Evolutionary conservation across 208 protist species (phyloP).

Genomic region (Crithidia fasciculata): DNA sequence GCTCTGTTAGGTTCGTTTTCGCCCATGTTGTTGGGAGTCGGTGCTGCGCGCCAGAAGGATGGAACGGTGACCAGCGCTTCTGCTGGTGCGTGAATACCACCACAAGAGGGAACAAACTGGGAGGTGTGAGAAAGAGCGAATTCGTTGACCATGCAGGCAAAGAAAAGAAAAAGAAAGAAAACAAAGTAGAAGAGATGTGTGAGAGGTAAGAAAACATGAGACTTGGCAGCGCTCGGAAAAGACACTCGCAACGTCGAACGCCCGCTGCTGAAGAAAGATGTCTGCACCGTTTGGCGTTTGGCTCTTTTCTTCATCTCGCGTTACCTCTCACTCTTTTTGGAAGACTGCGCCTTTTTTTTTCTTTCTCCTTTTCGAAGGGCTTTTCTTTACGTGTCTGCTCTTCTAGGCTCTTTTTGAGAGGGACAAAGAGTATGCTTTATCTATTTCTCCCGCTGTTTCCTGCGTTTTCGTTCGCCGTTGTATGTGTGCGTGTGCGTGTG

Average conservation of each 20-base stretch:
- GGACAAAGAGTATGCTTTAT: not conserved
- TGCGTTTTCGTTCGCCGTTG: not conserved
- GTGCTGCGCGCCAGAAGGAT: not conserved
- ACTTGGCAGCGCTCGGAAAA: not conserved
- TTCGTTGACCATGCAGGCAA: not conserved
- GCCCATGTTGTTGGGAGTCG: not conserved
- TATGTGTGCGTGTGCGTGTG: constrained; percentile 5
- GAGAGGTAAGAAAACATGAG: not conserved
- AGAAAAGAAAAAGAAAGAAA: not conserved
- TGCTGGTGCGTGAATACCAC: no score
- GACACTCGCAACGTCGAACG: not conserved
- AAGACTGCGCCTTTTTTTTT: not conserved
- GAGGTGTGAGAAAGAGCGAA: not conserved
- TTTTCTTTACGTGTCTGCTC: not conserved
- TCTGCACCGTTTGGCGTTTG: not conserved
- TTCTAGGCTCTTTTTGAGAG: not conserved
- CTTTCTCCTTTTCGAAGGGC: not conserved
- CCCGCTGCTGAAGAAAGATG: not conserved
- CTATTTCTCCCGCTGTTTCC: not conserved
- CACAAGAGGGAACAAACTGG: no score
- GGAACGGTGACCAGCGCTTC: not conserved
- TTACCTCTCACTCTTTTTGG: not conserved
- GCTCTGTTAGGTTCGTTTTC: not conserved
- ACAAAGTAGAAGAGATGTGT: not conserved
- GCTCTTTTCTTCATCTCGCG: not conserved